Evolutionary conservation across 495 filamentous ascomycete species (phyloP).

Genomic region (Penicillium alfredii): DNA sequence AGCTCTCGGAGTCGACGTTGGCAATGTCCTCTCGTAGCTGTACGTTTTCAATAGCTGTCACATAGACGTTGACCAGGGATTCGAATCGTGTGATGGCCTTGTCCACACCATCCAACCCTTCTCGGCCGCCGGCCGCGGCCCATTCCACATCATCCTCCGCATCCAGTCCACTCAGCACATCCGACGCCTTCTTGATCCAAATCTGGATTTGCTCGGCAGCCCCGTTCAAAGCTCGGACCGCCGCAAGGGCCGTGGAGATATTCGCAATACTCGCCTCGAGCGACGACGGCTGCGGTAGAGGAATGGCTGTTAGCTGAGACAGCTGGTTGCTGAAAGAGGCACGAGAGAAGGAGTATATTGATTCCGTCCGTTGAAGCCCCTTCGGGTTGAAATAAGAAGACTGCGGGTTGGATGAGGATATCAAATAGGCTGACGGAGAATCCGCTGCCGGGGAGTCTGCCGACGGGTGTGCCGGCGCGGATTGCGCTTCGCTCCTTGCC

Average conservation of each 20-base stretch:
- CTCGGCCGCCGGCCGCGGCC: slow-evolving; percentile 87
- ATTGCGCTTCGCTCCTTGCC: slow-evolving; percentile 30
- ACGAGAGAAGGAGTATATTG: slow-evolving; percentile 83
- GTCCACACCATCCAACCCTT: slow-evolving; percentile 85
- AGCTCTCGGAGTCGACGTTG: slow-evolving; percentile 57
- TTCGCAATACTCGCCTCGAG: slow-evolving; percentile 74
- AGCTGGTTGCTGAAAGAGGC: slow-evolving; percentile 88
- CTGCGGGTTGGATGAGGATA: slow-evolving; percentile 39
- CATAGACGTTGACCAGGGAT: slow-evolving; percentile 79
- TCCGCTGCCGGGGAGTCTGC: slow-evolving; percentile 44
- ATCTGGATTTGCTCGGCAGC: slow-evolving; percentile 85
- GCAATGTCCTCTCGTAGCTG: slow-evolving; percentile 74
- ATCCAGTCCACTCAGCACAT: slow-evolving; percentile 78
- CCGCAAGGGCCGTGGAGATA: slow-evolving; percentile 73
- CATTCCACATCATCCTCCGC: slow-evolving; percentile 96
- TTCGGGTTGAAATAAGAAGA: slow-evolving; percentile 45
- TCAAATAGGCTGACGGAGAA: slow-evolving; percentile 29
- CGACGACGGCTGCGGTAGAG: slow-evolving; percentile 73
- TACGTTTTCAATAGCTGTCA: slow-evolving; percentile 81
- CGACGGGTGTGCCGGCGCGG: slow-evolving; percentile 34
- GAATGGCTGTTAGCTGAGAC: slow-evolving; percentile 76
- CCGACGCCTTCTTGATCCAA: slow-evolving; percentile 86
- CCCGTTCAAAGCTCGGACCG: slow-evolving; percentile 67
- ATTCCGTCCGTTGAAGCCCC: slow-evolving; percentile 57
- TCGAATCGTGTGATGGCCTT: slow-evolving; percentile 80